phyloP scores from a whole-genome alignment of 768 basidiomycete genomes.

The Naganishia vaughanmartiniae region DNA sequence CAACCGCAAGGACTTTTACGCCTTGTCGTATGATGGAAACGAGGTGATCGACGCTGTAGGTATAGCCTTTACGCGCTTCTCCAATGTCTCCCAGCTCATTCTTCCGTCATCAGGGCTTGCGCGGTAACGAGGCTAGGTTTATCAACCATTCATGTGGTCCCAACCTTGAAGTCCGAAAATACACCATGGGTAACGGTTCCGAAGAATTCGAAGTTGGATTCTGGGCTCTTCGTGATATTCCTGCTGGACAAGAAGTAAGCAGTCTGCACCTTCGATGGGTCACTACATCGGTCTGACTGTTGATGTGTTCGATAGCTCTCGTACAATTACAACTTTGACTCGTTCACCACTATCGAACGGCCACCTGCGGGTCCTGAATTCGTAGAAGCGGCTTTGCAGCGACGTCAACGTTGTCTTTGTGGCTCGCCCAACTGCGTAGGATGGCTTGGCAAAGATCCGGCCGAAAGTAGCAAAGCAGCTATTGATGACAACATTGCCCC shows the following conservation, averaged over 20 bases:
- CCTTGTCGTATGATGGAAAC: constrained; percentile 53
- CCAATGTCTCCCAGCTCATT: not conserved
- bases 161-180: constrained; percentile 52
- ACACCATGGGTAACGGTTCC: constrained; percentile 46
- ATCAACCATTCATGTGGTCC: constrained; percentile 54
- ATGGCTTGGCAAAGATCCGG: constrained; percentile 41
- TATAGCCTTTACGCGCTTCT: not conserved
- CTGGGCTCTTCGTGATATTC: constrained; percentile 52
- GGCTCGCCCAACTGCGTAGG: constrained; percentile 49
- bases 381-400: constrained; percentile 37
- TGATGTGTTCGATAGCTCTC: constrained; percentile 41
- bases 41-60: constrained; percentile 54
- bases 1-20: constrained; percentile 50
- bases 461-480: not conserved
- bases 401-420: constrained; percentile 50
- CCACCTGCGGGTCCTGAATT: constrained; percentile 24
- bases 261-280: not conserved
- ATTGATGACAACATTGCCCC: constrained; percentile 16
- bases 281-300: not conserved
- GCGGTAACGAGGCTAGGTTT: constrained; percentile 54
- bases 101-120: constrained; percentile 40
- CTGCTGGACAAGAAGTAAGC: constrained; percentile 50
- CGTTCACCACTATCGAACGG: constrained; percentile 38
- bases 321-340: constrained; percentile 53
- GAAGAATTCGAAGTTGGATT: constrained; percentile 54